phyloP scores from a whole-genome alignment of 1,139 yeast genomes.

The Hyphopichia fennica region DNA sequence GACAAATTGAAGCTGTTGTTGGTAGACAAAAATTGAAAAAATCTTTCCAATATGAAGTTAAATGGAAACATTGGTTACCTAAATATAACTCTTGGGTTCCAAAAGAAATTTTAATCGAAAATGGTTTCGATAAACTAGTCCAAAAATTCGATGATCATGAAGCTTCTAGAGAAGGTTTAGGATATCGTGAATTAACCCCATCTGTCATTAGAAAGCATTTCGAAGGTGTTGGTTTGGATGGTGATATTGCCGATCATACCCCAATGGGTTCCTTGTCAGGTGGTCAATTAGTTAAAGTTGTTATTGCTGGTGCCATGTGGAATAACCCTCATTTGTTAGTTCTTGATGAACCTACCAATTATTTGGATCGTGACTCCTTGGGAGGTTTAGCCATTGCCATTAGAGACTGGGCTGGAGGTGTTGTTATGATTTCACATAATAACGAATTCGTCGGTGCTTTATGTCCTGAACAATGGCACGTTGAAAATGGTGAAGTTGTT shows the following conservation, averaged over 20 bases:
- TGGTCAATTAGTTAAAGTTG: constrained; percentile 97
- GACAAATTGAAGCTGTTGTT: constrained; percentile 88
- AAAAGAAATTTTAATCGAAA: constrained; percentile 71
- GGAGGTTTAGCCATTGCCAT: constrained; percentile 98
- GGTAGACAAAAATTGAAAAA: constrained; percentile 97
- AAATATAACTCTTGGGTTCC: constrained; percentile 94
- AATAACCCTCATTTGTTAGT: constrained; percentile 98
- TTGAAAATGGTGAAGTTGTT: constrained; percentile 86
- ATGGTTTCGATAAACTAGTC: constrained; percentile 84
- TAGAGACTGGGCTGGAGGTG: constrained; percentile 98
- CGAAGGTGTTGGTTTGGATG: constrained; percentile 95
- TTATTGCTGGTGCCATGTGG: constrained; percentile 99
- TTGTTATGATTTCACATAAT: constrained; percentile 97
- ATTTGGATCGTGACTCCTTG: constrained; percentile 94
- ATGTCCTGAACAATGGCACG: constrained; percentile 98
- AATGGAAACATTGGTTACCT: constrained; percentile 93
- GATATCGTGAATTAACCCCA: constrained; percentile 91
- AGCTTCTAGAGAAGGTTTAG: constrained; percentile 97
- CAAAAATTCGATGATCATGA: constrained; percentile 98
- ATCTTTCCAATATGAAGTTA: constrained; percentile 93
- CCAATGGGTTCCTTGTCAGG: constrained; percentile 96
- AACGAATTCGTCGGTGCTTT: constrained; percentile 95
- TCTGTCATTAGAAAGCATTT: constrained; percentile 93
- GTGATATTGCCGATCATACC: constrained; percentile 97
- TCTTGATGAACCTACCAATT: constrained; percentile 97